A percentile compares a stretch with the other conserved stretches of the same genome.
Evolutionary conservation across 495 filamentous ascomycete species (phyloP).

Genomic region (Pseudomonodictys pantanalensis): DNA sequence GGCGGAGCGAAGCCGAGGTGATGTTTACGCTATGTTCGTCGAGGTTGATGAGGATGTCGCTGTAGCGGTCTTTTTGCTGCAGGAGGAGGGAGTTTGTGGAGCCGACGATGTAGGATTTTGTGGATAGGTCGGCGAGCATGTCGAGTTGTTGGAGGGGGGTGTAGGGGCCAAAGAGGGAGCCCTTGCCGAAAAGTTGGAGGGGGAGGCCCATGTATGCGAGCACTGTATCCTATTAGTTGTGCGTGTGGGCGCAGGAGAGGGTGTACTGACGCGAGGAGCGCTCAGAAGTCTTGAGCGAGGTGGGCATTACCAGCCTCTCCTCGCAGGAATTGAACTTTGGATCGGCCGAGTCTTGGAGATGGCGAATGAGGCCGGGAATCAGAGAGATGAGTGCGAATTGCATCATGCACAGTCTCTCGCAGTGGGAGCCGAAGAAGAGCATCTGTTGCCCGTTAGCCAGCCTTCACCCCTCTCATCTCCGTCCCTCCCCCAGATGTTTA

Average conservation of each 20-base stretch:
- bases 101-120: slow-evolving; percentile 95
- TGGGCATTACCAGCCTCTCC: slow-evolving; percentile 68
- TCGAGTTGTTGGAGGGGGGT: slow-evolving; percentile 95
- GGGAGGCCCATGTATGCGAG: slow-evolving; percentile 92
- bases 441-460: slow-evolving; percentile 60
- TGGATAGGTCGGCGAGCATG: slow-evolving; percentile 86
- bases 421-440: slow-evolving; percentile 95
- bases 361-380: slow-evolving; percentile 83
- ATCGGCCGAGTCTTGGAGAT: slow-evolving; percentile 86
- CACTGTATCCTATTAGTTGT: slow-evolving; percentile 46
- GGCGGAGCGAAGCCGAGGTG: slow-evolving; percentile 71
- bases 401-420: slow-evolving; percentile 94
- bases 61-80: slow-evolving; percentile 95
- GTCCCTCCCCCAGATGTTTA: neutral
- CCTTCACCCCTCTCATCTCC: too few species aligned
- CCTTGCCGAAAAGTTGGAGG: slow-evolving; percentile 94
- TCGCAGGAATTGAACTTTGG: slow-evolving; percentile 84
- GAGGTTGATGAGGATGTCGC: slow-evolving; percentile 93
- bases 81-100: slow-evolving; percentile 92
- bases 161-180: slow-evolving; percentile 93
- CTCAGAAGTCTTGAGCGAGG: slow-evolving; percentile 87
- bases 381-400: slow-evolving; percentile 94
- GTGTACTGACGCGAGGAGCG: slow-evolving; percentile 66
- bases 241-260: neutral
- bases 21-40: slow-evolving; percentile 87